Conservation (phyloP, 176 grass and related monocot species). For the Lolium multiflorum region DNA sequence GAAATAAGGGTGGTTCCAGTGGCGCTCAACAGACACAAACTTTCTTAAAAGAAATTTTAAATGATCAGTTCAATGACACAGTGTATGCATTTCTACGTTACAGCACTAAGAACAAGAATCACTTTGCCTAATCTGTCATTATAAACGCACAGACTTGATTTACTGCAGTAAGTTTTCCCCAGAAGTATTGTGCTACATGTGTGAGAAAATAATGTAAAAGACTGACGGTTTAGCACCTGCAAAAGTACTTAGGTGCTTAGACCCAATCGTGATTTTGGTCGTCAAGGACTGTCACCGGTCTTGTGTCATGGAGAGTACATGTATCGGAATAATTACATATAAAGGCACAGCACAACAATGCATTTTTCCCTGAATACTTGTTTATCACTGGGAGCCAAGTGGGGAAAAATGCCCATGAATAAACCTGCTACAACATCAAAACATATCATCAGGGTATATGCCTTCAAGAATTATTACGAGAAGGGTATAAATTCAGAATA, state of each 20-base stretch:
- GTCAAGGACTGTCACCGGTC: neutral
- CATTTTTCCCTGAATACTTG: neutral
- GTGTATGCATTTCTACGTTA: neutral
- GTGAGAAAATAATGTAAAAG: neutral
- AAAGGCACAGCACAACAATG: neutral
- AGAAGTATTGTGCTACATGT: neutral
- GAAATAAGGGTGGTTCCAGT: too few relatives aligned
- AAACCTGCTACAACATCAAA: neutral
- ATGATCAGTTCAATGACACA: too few relatives aligned
- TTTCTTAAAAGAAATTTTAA: too few relatives aligned
- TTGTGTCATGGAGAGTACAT: neutral
- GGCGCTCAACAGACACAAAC: too few relatives aligned
- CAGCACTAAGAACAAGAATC: neutral
- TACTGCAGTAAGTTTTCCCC: neutral
- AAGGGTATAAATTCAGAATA: neutral
- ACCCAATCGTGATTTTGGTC: neutral
- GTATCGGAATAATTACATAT: neutral
- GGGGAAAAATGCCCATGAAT: neutral
- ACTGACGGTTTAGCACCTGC: neutral
- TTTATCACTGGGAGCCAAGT: neutral
- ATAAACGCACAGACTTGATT: neutral
- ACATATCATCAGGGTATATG: neutral
- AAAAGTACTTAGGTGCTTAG: neutral
- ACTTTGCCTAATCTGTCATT: neutral
- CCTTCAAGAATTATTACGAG: neutral